These are phyloP conservation scores for Tarenaya hassleriana DNA, from an alignment of 345 rosid species.

Conservation along the genomic window DNA sequence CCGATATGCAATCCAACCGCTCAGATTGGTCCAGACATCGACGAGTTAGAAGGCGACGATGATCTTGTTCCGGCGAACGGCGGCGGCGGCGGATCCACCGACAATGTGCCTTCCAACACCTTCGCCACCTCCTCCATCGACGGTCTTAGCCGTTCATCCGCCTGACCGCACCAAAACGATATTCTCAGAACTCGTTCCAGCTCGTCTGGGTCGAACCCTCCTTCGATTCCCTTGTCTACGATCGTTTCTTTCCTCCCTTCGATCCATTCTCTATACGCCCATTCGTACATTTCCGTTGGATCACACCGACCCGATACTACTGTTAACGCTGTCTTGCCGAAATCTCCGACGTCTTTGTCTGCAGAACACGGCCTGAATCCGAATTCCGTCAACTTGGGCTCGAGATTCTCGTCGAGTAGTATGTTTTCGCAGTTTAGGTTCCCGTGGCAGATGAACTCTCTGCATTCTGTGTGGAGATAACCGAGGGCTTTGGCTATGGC, in stretches of 20 bases:
- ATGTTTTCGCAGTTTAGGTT: conserved; percentile 63
- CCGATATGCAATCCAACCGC: not conserved
- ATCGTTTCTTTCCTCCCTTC: conserved; percentile 40
- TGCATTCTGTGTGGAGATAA: conserved; percentile 69
- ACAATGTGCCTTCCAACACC: conserved; percentile 67
- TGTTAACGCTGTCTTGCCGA: conserved; percentile 49
- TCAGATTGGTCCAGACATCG: conserved; percentile 32
- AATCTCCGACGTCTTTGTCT: conserved; percentile 62
- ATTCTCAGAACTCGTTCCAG: conserved; percentile 61
- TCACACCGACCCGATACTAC: conserved; percentile 44
- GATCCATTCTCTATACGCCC: conserved; percentile 55
- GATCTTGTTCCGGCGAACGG: conserved; percentile 37
- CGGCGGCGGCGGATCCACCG: conserved; percentile 68
- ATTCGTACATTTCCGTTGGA: conserved; percentile 28
- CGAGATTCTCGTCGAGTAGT: conserved; percentile 52
- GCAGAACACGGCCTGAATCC: conserved; percentile 51
- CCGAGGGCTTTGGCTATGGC: conserved; percentile 60
- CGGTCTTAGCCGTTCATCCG: conserved; percentile 60
- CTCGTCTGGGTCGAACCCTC: conserved; percentile 39
- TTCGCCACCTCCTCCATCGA: conserved; percentile 74
- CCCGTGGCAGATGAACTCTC: conserved; percentile 75
- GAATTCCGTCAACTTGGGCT: conserved; percentile 64
- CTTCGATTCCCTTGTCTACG: conserved; percentile 43
- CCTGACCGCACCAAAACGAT: conserved; percentile 74
- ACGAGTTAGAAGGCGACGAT: conserved; percentile 25